Percentiles rank a stretch among this genome's conserved stretches.
Conservation (phyloP, 257 asterid genomes). For the Ligustrum vulgare region DNA sequence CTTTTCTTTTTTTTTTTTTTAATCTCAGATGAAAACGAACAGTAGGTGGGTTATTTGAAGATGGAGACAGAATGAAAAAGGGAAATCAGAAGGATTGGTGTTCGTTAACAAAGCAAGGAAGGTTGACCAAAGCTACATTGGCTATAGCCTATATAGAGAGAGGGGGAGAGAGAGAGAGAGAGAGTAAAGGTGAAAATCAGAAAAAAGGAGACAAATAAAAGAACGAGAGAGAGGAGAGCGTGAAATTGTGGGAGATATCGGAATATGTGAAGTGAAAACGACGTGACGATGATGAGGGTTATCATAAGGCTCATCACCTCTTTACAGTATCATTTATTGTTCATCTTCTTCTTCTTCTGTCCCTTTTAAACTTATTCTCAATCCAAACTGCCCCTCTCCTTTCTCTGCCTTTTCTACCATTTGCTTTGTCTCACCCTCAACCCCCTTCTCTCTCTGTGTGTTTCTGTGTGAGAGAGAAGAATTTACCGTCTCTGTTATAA, state of each 20-base stretch:
- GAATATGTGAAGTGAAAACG: slow-evolving; percentile 64
- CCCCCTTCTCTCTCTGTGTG: no score
- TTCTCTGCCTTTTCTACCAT: neutral
- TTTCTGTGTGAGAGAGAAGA: neutral
- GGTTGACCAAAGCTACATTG: slow-evolving; percentile 41
- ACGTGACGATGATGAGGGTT: slow-evolving; percentile 97
- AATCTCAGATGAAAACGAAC: neutral
- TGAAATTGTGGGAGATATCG: slow-evolving; percentile 70
- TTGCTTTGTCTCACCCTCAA: neutral
- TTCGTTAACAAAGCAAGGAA: slow-evolving; percentile 1
- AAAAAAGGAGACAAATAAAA: no score
- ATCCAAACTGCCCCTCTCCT: slow-evolving; percentile 70
- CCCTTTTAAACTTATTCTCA: slow-evolving; percentile 84
- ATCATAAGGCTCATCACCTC: slow-evolving; percentile 85
- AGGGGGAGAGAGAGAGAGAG: neutral
- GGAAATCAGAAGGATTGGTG: slow-evolving; percentile 8
- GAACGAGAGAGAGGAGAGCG: slow-evolving; percentile 31
- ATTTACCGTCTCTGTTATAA: neutral
- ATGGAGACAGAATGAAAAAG: slow-evolving; percentile 41
- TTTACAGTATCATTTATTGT: slow-evolving; percentile 56
- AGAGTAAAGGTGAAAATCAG: neutral
- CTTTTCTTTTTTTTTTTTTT: no score
- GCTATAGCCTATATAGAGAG: no score
- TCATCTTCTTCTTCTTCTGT: slow-evolving; percentile 26
- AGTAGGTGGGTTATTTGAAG: slow-evolving; percentile 19